Evolutionary conservation across 306 rosid genomes (phyloP).

Genomic region (Rosa chinensis): DNA sequence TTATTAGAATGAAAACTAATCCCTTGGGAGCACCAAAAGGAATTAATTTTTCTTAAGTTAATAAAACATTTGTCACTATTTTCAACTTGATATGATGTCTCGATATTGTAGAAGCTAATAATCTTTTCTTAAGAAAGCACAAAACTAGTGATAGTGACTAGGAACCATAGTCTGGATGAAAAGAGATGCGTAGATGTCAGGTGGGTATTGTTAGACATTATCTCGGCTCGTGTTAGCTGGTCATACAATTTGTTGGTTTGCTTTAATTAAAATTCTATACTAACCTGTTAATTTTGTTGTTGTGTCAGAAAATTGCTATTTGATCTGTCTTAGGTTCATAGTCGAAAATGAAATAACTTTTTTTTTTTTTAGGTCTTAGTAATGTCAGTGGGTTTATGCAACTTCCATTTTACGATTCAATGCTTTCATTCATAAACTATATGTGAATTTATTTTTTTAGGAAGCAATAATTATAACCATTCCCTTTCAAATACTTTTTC

Average conservation of each 20-base stretch:
- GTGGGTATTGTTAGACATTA: background rate
- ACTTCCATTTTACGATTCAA: conserved; percentile 1
- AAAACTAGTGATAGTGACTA: background rate
- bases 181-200: background rate
- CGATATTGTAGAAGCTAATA: background rate
- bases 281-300: background rate
- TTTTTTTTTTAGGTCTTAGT: background rate
- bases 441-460: conserved; percentile 9
- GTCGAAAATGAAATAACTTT: background rate
- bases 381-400: background rate
- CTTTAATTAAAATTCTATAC: background rate
- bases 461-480: background rate
- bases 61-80: background rate
- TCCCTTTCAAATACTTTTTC: conserved; percentile 8
- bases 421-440: conserved; percentile 11
- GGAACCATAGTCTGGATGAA: background rate
- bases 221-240: background rate
- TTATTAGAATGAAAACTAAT: background rate
- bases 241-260: background rate
- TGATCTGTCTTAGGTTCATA: background rate
- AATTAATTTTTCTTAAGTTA: background rate
- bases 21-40: background rate
- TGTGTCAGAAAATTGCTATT: background rate
- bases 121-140: background rate
- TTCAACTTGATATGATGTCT: background rate